phyloP scores from a whole-genome alignment of 495 filamentous ascomycete genomes.

The Penicillium odoratum region DNA sequence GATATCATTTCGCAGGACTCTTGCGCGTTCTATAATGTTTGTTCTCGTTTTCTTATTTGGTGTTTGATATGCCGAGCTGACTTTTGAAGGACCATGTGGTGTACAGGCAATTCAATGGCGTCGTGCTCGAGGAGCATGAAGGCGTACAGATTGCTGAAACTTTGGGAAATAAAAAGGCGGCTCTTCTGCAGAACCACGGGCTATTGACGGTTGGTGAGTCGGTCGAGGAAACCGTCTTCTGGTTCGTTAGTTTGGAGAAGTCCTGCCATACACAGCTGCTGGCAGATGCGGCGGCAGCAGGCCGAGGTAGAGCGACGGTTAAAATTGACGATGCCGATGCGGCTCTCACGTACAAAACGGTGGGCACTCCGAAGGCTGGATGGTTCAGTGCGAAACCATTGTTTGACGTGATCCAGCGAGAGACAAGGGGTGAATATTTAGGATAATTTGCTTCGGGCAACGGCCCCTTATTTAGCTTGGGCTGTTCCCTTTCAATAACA shows the following conservation, averaged over 20 bases:
- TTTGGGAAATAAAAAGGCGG: slow-evolving; percentile 68
- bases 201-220: slow-evolving; percentile 56
- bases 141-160: slow-evolving; percentile 64
- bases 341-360: slow-evolving; percentile 61
- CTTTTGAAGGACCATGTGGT: slow-evolving; percentile 58
- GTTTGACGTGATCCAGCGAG: slow-evolving; percentile 70
- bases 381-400: slow-evolving; percentile 74
- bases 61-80: background rate
- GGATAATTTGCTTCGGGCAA: slow-evolving; percentile 29
- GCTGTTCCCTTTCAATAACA: background rate
- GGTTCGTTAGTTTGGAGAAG: slow-evolving; percentile 74
- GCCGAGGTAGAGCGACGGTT: slow-evolving; percentile 61
- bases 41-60: background rate
- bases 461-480: background rate
- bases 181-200: slow-evolving; percentile 70
- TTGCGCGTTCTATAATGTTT: slow-evolving; percentile 63
- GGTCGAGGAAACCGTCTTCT: slow-evolving; percentile 65
- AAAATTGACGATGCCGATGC: slow-evolving; percentile 71
- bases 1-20: slow-evolving; percentile 75
- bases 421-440: slow-evolving; percentile 61
- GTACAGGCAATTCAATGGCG: slow-evolving; percentile 68
- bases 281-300: slow-evolving; percentile 71
- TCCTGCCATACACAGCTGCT: slow-evolving; percentile 75
- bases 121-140: slow-evolving; percentile 71
- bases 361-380: slow-evolving; percentile 62